Base-by-base conservation (phyloP, 257 asterid species). In the Primulina tabacum region DNA sequence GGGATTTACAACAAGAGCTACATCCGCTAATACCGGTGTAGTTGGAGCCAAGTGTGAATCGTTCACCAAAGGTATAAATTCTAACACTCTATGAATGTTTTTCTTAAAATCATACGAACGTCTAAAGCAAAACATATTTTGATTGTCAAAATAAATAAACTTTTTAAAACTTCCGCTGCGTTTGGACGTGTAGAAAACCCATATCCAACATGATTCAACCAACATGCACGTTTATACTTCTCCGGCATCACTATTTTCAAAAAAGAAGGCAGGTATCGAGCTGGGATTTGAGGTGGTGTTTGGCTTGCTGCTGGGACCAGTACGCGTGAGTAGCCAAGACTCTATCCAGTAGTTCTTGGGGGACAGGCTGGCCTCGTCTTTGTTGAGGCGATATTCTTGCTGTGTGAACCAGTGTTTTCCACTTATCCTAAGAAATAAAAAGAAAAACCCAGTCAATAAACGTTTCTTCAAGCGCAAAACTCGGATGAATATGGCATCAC, bases 341-440 rank as follows among this genome's bases (percentile, higher is more conserved):
- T 26, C 79, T 60, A 65, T 75, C 79, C 0, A 69, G 62, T n/a
- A 75, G 79, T 55, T 70, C 75, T 47, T 70, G 79, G 35, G 79
- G 75, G 60, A 75, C 75, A 17, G 79, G 75, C 75, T 70, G 75
- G 5, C 79, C 79, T 55, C 79, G 59, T 37, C 79, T 75, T 62
- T 74, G 78, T 38, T 74, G 74, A 21, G 78, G 78, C 12, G 74
- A 68, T 68, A 74, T 74, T 35, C 64, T 65, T 14, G 79, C 79
- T n/a, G 79, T 69, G 75, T 75, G 75, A 33, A 75, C 75, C 61
- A 75, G 61, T 58, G 79, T 75, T 59, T 75, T 75, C 79, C 79
- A 70, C 68, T 75, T 75, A 65, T 75, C 75, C 79, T 70, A 10
- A 3, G 59, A 40, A 21, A n/a, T 28, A 32, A 32, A 62, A 37